phyloP scores from a whole-genome alignment of 805 yeast species.

The Wickerhamiella vanderwaltii region DNA sequence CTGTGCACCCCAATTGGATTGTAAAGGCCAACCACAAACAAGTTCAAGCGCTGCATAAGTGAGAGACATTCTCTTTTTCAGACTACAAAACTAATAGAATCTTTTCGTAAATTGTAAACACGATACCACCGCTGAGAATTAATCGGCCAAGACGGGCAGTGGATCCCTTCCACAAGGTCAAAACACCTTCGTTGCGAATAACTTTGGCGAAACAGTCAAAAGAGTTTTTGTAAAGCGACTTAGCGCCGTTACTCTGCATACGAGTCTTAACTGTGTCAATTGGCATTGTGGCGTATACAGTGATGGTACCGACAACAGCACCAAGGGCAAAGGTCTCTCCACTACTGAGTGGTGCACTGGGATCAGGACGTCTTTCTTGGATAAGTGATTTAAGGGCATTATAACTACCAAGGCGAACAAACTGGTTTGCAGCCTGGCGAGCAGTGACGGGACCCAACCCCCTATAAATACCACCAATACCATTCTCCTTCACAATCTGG shows the following conservation, averaged over 20 bases:
- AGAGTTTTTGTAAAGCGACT: conserved; percentile 57
- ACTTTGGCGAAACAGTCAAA: conserved; percentile 69
- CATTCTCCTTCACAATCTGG: conserved; percentile 59
- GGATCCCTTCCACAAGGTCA: conserved; percentile 96
- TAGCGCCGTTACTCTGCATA: conserved; percentile 86
- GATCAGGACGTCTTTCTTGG: conserved; percentile 58
- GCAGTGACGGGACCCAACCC: conserved; percentile 87
- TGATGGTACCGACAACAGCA: conserved; percentile 73
- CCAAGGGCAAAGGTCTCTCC: conserved; percentile 79
- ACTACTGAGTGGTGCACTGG: conserved; percentile 63
- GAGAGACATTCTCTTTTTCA: no score
- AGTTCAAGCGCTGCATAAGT: no score
- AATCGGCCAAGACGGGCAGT: conserved; percentile 92
- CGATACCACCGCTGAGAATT: conserved; percentile 91
- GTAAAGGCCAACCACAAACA: no score
- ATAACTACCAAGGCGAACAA: conserved; percentile 87
- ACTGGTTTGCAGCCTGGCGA: conserved; percentile 93
- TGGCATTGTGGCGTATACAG: conserved; percentile 90
- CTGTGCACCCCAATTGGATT: no score
- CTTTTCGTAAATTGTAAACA: conserved; percentile 90
- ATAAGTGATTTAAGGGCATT: conserved; percentile 71
- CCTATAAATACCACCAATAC: conserved; percentile 71
- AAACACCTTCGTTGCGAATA: conserved; percentile 75
- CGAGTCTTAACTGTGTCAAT: conserved; percentile 91
- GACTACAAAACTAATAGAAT: conserved; percentile 40